Conservation (phyloP, 257 asterid genomes). For the Primulina eburnea region DNA sequence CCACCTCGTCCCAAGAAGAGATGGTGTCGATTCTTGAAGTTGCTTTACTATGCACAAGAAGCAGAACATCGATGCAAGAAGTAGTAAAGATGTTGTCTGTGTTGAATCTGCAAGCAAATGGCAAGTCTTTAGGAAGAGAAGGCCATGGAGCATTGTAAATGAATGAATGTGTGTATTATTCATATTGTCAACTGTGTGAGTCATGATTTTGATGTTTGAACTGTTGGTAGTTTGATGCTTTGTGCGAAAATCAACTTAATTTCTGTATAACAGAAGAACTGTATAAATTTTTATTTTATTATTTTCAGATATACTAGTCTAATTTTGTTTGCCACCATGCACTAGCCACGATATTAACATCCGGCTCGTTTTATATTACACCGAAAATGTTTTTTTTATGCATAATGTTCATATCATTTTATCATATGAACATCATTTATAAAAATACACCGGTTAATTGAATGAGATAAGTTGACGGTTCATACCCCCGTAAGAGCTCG, state of each 20-base stretch:
- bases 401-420: no score
- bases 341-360: no score
- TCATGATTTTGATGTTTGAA: constrained; percentile 26
- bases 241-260: constrained; percentile 9
- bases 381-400: no score
- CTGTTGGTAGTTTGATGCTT: constrained; percentile 21
- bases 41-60: constrained; percentile 62
- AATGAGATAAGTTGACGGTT: no score
- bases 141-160: constrained; percentile 11
- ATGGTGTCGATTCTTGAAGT: constrained; percentile 53
- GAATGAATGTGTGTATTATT: constrained; percentile 19
- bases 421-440: no score
- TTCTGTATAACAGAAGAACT: constrained; percentile 28
- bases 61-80: constrained; percentile 72
- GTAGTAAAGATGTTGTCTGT: constrained; percentile 47
- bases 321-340: no score
- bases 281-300: constrained; percentile 14
- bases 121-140: constrained; percentile 6
- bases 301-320: neutral
- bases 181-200: constrained; percentile 16
- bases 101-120: constrained; percentile 30
- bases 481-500: no score
- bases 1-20: constrained; percentile 38
- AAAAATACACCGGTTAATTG: no score
- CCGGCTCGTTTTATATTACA: no score